phyloP scores from a whole-genome alignment of 2,329 filamentous ascomycete genomes.

The Pseudopyricularia javanii region DNA sequence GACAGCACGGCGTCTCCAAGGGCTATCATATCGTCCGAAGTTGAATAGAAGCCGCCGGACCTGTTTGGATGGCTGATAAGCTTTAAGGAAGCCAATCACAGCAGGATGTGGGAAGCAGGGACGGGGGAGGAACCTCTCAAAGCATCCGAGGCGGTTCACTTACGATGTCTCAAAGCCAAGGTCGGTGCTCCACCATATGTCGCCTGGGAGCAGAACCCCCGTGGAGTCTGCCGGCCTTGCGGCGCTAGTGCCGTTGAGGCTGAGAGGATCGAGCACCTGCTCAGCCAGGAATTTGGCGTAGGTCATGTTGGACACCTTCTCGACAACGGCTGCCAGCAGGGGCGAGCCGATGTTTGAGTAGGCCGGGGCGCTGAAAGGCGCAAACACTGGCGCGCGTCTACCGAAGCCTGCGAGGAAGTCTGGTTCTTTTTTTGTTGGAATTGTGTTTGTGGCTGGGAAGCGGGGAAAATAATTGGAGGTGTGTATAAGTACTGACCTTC shows the following conservation, averaged over 20 bases:
- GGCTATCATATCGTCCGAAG: conserved; percentile 21
- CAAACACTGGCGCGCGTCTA: conserved; percentile 23
- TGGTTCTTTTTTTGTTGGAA: neutral
- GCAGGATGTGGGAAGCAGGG: neutral
- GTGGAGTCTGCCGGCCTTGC: conserved; percentile 16
- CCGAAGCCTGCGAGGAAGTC: conserved; percentile 16
- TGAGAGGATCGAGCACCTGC: conserved; percentile 26
- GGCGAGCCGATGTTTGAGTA: conserved; percentile 37
- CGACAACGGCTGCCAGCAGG: conserved; percentile 30
- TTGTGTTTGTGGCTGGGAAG: no score
- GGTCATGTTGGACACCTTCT: conserved; percentile 26
- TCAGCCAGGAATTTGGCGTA: conserved; percentile 25
- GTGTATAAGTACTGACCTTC: neutral
- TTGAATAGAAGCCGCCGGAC: conserved; percentile 3
- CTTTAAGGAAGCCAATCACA: no score
- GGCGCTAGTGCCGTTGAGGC: conserved; percentile 26
- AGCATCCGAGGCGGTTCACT: conserved; percentile 5
- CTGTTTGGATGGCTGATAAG: neutral
- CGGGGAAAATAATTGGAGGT: neutral
- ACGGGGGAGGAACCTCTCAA: neutral
- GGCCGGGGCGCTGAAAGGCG: conserved; percentile 27
- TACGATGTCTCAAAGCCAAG: conserved; percentile 22
- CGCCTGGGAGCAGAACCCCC: conserved; percentile 22
- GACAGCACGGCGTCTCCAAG: conserved; percentile 28
- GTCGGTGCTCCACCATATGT: conserved; percentile 19